Conservation (phyloP, 495 filamentous ascomycete species). For the Penicillium egyptiacum region DNA sequence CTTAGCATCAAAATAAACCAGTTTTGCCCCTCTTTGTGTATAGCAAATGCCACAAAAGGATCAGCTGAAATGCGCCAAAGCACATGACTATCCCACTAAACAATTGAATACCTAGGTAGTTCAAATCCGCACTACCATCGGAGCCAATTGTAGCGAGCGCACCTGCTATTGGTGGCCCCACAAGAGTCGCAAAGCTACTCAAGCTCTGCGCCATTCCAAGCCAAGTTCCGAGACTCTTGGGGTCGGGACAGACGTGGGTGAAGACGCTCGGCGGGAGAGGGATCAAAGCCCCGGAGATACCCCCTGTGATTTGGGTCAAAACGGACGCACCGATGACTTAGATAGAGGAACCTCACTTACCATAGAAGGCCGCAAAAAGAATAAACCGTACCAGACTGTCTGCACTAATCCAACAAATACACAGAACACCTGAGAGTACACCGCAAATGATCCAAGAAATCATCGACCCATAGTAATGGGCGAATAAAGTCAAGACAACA, state of each 20-base stretch:
- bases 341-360: not conserved
- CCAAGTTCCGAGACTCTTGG: constrained; percentile 59
- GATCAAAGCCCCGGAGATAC: constrained; percentile 66
- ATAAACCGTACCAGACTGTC: constrained; percentile 56
- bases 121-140: constrained; percentile 23
- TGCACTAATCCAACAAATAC: constrained; percentile 55
- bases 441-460: constrained; percentile 27
- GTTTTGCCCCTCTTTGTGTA: constrained; percentile 23
- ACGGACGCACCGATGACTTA: not conserved
- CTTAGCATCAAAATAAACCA: constrained; percentile 18
- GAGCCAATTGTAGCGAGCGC: constrained; percentile 36
- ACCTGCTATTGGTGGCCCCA: constrained; percentile 68
- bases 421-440: constrained; percentile 25
- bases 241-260: constrained; percentile 62
- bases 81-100: constrained; percentile 29
- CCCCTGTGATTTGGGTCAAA: constrained; percentile 31
- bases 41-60: constrained; percentile 24
- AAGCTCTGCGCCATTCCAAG: constrained; percentile 76
- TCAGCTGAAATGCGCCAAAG: constrained; percentile 18
- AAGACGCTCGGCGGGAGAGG: constrained; percentile 58
- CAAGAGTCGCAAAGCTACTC: constrained; percentile 63
- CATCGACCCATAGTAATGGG: constrained; percentile 29
- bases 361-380: constrained; percentile 61
- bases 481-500: constrained; percentile 23
- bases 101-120: constrained; percentile 26